Percentiles rank a stretch among this genome's conserved stretches.
Evolutionary conservation across 495 filamentous ascomycete species (phyloP).

Genomic region (Aspergillus funiculosus): DNA sequence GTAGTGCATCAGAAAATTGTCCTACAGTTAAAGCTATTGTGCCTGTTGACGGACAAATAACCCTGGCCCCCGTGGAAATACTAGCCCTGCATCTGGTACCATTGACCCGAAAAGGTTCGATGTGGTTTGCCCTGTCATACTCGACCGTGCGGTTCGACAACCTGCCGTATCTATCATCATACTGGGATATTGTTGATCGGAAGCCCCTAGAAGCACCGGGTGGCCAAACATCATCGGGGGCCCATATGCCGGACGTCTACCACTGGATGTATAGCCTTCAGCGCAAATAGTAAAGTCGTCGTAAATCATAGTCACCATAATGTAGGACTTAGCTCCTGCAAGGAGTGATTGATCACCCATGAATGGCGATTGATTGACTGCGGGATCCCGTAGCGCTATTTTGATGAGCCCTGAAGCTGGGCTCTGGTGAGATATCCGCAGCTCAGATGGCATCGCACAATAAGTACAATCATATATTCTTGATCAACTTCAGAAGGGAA

Average conservation of each 20-base stretch:
- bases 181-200: slow-evolving; percentile 34
- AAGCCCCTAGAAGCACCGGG: slow-evolving; percentile 35
- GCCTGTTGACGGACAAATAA: slow-evolving; percentile 1
- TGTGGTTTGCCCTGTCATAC: slow-evolving; percentile 37
- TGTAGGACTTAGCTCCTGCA: too few relatives aligned
- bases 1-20: slow-evolving; percentile 17
- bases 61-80: slow-evolving; percentile 33
- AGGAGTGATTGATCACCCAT: too few relatives aligned
- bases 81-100: slow-evolving; percentile 34
- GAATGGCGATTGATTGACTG: too few relatives aligned
- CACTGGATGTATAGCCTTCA: slow-evolving; percentile 41
- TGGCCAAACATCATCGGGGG: slow-evolving; percentile 28
- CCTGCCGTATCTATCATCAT: slow-evolving; percentile 16
- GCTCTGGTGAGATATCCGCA: too few relatives aligned
- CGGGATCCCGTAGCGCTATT: too few relatives aligned
- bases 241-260: slow-evolving; percentile 33
- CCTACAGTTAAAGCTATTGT: slow-evolving; percentile 22
- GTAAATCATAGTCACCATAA: too few relatives aligned
- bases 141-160: slow-evolving; percentile 35
- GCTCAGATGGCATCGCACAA: too few relatives aligned
- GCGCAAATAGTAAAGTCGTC: slow-evolving; percentile 26
- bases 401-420: too few relatives aligned
- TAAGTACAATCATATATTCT: too few relatives aligned
- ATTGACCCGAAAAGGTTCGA: slow-evolving; percentile 27
- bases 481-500: too few relatives aligned